Conservation (phyloP, 176 grass and related monocot species). For the Elymus sibiricus region DNA sequence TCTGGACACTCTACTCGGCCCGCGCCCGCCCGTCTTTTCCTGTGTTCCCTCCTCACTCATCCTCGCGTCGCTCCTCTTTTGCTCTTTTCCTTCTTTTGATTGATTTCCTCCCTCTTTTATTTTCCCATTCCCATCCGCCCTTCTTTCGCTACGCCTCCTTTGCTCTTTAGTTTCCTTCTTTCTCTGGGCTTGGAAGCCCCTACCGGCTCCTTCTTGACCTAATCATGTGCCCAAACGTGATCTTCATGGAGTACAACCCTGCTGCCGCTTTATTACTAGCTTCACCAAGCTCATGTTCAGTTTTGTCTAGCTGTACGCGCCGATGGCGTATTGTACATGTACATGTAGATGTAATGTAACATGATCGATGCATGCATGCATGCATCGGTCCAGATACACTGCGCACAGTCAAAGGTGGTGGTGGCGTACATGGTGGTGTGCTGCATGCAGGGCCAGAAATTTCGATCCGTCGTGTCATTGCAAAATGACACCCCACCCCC, state of each 20-base stretch:
- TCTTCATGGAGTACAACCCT: neutral
- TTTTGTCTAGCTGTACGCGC: neutral
- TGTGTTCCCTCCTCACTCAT: slow-evolving; percentile 30
- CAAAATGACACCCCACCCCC: neutral
- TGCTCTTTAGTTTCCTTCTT: slow-evolving; percentile 5
- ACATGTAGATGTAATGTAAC: neutral
- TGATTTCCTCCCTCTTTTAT: slow-evolving; percentile 47
- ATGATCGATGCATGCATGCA: neutral
- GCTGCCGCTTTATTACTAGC: neutral
- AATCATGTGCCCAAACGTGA: slow-evolving; percentile 46
- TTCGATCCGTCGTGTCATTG: slow-evolving; percentile 22
- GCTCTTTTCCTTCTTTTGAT: slow-evolving; percentile 53
- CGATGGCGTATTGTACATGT: too few species aligned
- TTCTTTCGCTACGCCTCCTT: slow-evolving; percentile 38
- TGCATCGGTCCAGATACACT: neutral
- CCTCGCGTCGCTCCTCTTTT: slow-evolving; percentile 4
- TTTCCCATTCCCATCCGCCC: neutral
- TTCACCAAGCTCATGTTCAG: neutral
- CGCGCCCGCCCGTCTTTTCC: slow-evolving; percentile 49
- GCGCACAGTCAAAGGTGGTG: neutral
- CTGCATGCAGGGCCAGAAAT: neutral
- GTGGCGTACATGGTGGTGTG: neutral
- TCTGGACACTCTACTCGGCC: too few species aligned
- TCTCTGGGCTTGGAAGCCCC: slow-evolving; percentile 24
- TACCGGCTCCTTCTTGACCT: neutral